These are phyloP conservation scores for Aspergillus clavatus DNA, from an alignment of 2,329 filamentous ascomycete species.

Conservation along the genomic window DNA sequence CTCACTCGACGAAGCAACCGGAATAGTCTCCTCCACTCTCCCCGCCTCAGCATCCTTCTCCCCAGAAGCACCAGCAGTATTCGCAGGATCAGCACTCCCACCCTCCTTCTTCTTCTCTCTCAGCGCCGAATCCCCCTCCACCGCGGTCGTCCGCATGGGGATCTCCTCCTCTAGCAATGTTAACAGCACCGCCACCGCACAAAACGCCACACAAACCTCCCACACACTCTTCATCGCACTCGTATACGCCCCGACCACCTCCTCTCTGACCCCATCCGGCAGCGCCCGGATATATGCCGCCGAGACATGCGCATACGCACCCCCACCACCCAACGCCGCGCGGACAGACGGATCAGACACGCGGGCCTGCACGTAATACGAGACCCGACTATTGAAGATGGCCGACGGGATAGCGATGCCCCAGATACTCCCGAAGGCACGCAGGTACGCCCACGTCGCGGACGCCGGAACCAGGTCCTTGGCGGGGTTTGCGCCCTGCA, in stretches of 20 bases:
- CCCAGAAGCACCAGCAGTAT: too few species aligned
- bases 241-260: conserved; percentile 23
- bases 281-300: conserved; percentile 1
- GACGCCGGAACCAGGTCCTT: conserved; percentile 1
- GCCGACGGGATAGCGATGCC: conserved; percentile 2
- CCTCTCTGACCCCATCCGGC: neutral
- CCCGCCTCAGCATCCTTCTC: too few species aligned
- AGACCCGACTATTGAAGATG: conserved; percentile 4
- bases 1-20: too few species aligned
- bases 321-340: neutral
- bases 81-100: too few species aligned
- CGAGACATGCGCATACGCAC: conserved; percentile 1
- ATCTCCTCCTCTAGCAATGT: too few species aligned
- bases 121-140: too few species aligned
- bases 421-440: conserved; percentile 5
- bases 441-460: neutral
- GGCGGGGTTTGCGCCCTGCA: conserved; percentile 31
- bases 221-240: conserved; percentile 34
- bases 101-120: too few species aligned
- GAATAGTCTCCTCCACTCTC: too few species aligned
- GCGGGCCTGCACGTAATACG: neutral
- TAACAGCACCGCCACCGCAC: too few species aligned
- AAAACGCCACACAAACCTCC: too few species aligned
- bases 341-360: neutral
- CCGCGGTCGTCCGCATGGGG: too few species aligned